These are phyloP conservation scores for Auxenochlorella pyrenoidosa DNA, from an alignment of 139 green algal genomes.

Conservation along the genomic window DNA sequence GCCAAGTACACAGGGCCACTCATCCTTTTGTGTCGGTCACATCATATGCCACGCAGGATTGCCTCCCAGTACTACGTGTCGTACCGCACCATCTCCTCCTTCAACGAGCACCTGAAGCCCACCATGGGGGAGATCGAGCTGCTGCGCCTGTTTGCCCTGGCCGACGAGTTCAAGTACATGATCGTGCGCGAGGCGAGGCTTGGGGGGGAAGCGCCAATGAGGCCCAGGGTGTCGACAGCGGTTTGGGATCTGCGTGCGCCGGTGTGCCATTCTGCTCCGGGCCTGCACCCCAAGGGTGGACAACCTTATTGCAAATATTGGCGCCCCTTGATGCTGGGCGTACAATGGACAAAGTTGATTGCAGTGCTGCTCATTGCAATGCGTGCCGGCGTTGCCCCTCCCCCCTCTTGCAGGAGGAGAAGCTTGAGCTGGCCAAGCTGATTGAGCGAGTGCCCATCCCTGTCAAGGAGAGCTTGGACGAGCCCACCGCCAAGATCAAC, in stretches of 20 bases:
- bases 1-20: too few relatives aligned
- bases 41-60: too few relatives aligned
- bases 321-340: too few relatives aligned
- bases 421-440: constrained; percentile 98
- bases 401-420: constrained; percentile 83
- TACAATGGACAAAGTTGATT: too few relatives aligned
- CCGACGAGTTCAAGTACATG: constrained; percentile 91
- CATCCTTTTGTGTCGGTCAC: not conserved
- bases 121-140: constrained; percentile 99
- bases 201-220: too few relatives aligned
- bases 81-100: constrained; percentile 93
- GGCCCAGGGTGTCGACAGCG: too few relatives aligned
- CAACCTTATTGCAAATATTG: too few relatives aligned
- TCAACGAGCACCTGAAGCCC: constrained; percentile 97
- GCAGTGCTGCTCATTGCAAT: too few relatives aligned
- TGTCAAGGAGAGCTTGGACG: constrained; percentile 97
- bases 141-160: constrained; percentile 91
- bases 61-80: constrained; percentile 98
- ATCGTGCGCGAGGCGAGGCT: constrained; percentile 80
- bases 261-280: too few relatives aligned
- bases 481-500: constrained; percentile 98
- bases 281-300: too few relatives aligned
- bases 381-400: too few relatives aligned
- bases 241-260: too few relatives aligned
- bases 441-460: constrained; percentile 98